phyloP scores from a whole-genome alignment of 1,284 basidiomycete species.

The Exobasidium cylindrosporum region DNA sequence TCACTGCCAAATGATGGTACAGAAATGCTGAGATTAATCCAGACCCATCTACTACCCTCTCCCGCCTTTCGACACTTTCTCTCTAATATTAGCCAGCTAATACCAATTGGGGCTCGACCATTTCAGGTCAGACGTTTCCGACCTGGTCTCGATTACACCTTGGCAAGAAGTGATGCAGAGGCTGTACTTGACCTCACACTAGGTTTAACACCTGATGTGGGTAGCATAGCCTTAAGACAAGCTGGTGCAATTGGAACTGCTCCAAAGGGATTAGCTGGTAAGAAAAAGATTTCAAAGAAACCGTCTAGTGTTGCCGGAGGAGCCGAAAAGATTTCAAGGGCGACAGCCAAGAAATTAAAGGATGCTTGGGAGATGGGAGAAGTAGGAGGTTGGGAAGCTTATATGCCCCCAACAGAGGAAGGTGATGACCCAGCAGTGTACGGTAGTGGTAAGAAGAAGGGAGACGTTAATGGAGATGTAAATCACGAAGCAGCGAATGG shows the following conservation, averaged over 20 bases:
- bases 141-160: conserved; percentile 89
- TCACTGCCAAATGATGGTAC: conserved; percentile 58
- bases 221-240: conserved; percentile 32
- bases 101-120: conserved; percentile 68
- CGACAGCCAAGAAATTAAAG: conserved; percentile 46
- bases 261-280: conserved; percentile 53
- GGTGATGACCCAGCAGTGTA: conserved; percentile 80
- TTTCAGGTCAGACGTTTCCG: conserved; percentile 79
- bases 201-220: conserved; percentile 74
- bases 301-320: conserved; percentile 3
- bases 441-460: conserved; percentile 59
- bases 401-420: conserved; percentile 89
- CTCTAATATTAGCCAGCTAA: conserved; percentile 71
- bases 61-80: conserved; percentile 87
- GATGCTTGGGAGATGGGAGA: conserved; percentile 69
- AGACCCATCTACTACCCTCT: conserved; percentile 64
- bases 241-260: conserved; percentile 26
- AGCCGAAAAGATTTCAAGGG: conserved; percentile 23
- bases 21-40: conserved; percentile 39
- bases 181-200: conserved; percentile 78
- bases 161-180: conserved; percentile 81
- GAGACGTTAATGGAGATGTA: conserved; percentile 40
- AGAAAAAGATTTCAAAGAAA: conserved; percentile 29
- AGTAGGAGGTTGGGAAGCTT: conserved; percentile 96
- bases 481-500: conserved; percentile 23